Evolutionary conservation across 768 basidiomycete genomes (phyloP).

Genomic region (Megacollybia marginata): DNA sequence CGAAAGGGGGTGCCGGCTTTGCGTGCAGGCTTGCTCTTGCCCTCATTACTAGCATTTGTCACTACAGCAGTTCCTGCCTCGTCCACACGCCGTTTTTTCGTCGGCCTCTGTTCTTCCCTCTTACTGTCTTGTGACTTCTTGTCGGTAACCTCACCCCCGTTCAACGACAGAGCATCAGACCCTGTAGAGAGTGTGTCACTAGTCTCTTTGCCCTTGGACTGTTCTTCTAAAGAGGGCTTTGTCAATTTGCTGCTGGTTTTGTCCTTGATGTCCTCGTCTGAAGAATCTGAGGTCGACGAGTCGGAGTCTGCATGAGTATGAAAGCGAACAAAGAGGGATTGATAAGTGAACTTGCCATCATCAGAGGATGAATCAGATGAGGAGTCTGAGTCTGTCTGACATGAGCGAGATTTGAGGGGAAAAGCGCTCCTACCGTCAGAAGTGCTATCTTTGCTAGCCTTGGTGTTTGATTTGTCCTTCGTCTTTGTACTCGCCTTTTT

Average conservation of each 20-base stretch:
- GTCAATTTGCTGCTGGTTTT: background rate
- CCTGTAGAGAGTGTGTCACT: slow-evolving; percentile 7
- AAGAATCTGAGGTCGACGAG: slow-evolving; percentile 9
- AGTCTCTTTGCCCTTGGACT: slow-evolving; percentile 1
- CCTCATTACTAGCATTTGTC: slow-evolving; percentile 22
- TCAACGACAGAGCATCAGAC: slow-evolving; percentile 6
- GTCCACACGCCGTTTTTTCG: slow-evolving; percentile 58
- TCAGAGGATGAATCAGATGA: background rate
- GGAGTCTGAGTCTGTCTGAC: background rate
- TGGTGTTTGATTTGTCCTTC: background rate
- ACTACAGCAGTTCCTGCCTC: slow-evolving; percentile 45
- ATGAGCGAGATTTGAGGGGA: background rate
- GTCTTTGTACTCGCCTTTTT: background rate
- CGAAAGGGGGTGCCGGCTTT: slow-evolving; percentile 67
- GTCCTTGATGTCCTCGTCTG: background rate
- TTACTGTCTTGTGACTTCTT: background rate
- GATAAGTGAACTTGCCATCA: background rate
- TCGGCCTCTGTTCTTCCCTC: slow-evolving; percentile 18
- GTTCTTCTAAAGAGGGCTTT: slow-evolving; percentile 7
- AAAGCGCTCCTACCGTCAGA: background rate
- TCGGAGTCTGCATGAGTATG: slow-evolving; percentile 1
- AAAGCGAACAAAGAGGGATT: too few relatives aligned
- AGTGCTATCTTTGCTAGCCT: background rate
- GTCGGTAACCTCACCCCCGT: background rate
- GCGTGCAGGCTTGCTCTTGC: slow-evolving; percentile 25